A percentile compares a stretch with the other conserved stretches of the same genome.
These are phyloP conservation scores for Aspergillus sp. DNA, from an alignment of 2,329 filamentous ascomycete genomes.

Conservation along the genomic window DNA sequence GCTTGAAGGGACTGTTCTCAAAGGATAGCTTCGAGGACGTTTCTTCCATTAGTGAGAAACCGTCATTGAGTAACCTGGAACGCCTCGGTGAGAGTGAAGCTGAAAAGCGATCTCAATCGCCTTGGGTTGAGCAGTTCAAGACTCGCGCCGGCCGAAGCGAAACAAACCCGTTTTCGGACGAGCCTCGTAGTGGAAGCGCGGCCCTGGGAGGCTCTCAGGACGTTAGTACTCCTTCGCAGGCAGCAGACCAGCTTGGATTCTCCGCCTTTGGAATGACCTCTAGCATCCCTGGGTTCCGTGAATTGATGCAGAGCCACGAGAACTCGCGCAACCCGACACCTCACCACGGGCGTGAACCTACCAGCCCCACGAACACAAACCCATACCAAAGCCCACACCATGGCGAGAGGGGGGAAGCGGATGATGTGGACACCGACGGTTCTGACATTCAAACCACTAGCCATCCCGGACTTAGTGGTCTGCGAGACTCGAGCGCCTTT, in stretches of 20 bases:
- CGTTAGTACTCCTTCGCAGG: slow-evolving; percentile 53
- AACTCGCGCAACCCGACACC: slow-evolving; percentile 59
- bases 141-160: slow-evolving; percentile 49
- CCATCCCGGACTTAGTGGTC: slow-evolving; percentile 53
- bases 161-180: slow-evolving; percentile 50
- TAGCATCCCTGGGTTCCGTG: slow-evolving; percentile 57
- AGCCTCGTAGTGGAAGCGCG: slow-evolving; percentile 59
- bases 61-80: slow-evolving; percentile 53
- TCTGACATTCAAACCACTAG: slow-evolving; percentile 53
- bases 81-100: slow-evolving; percentile 54
- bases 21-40: slow-evolving; percentile 73
- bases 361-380: slow-evolving; percentile 93
- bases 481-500: slow-evolving; percentile 55
- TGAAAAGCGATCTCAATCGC: slow-evolving; percentile 47
- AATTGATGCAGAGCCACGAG: slow-evolving; percentile 58
- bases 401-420: slow-evolving; percentile 67
- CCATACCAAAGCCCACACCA: slow-evolving; percentile 84
- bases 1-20: slow-evolving; percentile 79
- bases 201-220: slow-evolving; percentile 75
- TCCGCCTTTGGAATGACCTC: slow-evolving; percentile 61
- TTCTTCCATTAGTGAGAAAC: slow-evolving; percentile 55
- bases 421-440: slow-evolving; percentile 58
- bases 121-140: slow-evolving; percentile 52
- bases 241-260: slow-evolving; percentile 57
- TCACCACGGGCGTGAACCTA: slow-evolving; percentile 61